Base-by-base conservation (phyloP, 1,284 basidiomycete species). In the Xerocomus amazonicus region DNA sequence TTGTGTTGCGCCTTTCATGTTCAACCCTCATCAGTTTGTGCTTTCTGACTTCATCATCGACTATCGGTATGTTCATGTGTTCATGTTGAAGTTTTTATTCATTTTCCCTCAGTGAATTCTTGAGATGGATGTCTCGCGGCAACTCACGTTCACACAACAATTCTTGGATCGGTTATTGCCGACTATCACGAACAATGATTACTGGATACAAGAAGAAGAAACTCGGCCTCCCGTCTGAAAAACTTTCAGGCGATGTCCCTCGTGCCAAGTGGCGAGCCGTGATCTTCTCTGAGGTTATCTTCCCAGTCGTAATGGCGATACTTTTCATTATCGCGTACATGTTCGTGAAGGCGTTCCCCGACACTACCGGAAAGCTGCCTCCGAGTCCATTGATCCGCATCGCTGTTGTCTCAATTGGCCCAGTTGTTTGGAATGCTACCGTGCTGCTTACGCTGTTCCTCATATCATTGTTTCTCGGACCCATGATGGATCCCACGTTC, bases 151-250 rank as follows among this genome's bases (percentile, higher is more conserved):
- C 92, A n/a, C 94, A 97, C 71, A 90, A 83, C 64, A 97, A 96
- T 71, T 96, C 93, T 5, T 97, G 94, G 94, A 95, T 97, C 56
- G 94, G 94, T 0, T 97, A 97, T 72, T 97, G 94, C 69, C 89
- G 94, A 51, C 75, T 97, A 49, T 92, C 92, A 31, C 81, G 94
- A 53, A 97, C 94, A 9, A 88, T 92, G 80, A 94, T 97, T 66
- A 97, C 94, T 39, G 94, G 94, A 33, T 97, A 93, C 83, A 97
- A 97, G 81, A 92, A 91, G 76, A 96, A 97, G 80, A 84, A 84
- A 60, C 80, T 97, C 2, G 94, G 94, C 12, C 86, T 92, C 60
- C 94, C 94, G 6, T 96, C 93, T 1, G 94, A 97, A 71, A 96
- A 96, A 70, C 77, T 97, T 27, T 93, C 92, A 13, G 87, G 86